Percentiles rank a stretch among this genome's conserved stretches.
phyloP scores from a whole-genome alignment of 306 rosid genomes.

The Cicer chorassanicum region DNA sequence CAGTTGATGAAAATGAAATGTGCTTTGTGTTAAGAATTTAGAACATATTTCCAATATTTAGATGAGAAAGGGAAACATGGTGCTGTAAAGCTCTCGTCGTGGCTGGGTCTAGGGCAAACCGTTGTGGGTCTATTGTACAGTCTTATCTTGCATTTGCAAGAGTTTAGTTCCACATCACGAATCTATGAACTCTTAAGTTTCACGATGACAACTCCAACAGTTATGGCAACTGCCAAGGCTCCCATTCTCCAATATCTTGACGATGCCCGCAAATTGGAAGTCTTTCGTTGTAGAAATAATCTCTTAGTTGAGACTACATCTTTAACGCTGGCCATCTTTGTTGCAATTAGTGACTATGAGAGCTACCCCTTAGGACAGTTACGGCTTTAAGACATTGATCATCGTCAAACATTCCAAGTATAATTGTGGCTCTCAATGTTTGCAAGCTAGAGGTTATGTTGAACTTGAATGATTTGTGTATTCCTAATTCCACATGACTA shows the following conservation, averaged over 20 bases:
- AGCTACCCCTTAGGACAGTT: constrained; percentile 5
- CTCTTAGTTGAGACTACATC: constrained; percentile 13
- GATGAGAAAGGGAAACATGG: background rate
- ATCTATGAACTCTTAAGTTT: background rate
- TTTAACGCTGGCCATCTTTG: constrained; percentile 27
- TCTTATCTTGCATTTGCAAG: constrained; percentile 10
- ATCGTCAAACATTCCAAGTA: background rate
- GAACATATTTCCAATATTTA: background rate
- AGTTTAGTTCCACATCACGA: background rate
- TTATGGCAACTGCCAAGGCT: background rate
- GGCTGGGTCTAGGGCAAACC: background rate
- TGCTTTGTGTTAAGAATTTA: constrained; percentile 21
- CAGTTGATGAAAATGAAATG: constrained; percentile 21
- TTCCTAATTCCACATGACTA: constrained; percentile 20
- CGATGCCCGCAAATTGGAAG: constrained; percentile 4
- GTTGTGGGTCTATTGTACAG: background rate
- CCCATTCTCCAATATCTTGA: constrained; percentile 5
- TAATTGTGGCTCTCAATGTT: background rate
- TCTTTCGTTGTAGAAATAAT: constrained; percentile 17
- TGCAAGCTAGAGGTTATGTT: background rate
- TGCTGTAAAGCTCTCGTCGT: background rate
- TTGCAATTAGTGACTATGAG: background rate
- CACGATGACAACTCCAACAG: background rate
- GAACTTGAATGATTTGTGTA: background rate
- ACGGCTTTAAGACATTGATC: background rate